A percentile compares a stretch with the other conserved stretches of the same genome.
phyloP scores from a whole-genome alignment of 140 eudicot species.

The Bidens hawaiensis region DNA sequence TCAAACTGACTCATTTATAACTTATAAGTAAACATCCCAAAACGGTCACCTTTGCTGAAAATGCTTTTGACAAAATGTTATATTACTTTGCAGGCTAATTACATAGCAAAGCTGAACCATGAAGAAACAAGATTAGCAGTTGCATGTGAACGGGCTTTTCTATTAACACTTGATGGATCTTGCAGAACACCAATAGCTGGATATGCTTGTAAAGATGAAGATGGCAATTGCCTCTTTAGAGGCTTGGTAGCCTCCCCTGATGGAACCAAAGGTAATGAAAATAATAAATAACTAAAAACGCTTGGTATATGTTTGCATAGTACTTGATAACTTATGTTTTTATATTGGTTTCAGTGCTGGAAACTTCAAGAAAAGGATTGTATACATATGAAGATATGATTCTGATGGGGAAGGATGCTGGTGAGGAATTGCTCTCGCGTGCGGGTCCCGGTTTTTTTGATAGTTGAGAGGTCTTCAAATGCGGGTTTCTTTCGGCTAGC shows the following conservation, averaged over 20 bases:
- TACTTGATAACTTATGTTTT: conserved; percentile 10
- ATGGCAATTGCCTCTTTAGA: conserved; percentile 76
- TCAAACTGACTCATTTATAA: neutral
- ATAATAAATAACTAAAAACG: neutral
- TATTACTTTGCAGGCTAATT: conserved; percentile 51
- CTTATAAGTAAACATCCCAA: neutral
- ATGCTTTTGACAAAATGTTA: conserved; percentile 2
- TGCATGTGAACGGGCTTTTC: conserved; percentile 82
- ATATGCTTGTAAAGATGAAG: conserved; percentile 65
- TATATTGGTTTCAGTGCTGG: conserved; percentile 20
- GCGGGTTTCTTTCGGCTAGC: conserved; percentile 14
- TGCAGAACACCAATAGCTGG: conserved; percentile 98
- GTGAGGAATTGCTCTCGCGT: conserved; percentile 23
- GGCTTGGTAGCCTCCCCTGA: conserved; percentile 92
- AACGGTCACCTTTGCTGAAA: neutral
- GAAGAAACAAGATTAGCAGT: conserved; percentile 97
- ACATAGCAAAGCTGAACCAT: conserved; percentile 74
- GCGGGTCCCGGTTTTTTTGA: conserved; percentile 25
- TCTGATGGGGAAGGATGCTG: conserved; percentile 26
- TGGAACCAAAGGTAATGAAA: conserved; percentile 64
- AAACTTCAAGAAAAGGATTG: conserved; percentile 25
- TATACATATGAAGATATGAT: conserved; percentile 22
- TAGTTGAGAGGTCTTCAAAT: conserved; percentile 18
- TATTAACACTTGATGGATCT: conserved; percentile 78
- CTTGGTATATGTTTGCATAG: neutral